Evolutionary conservation across 1,284 basidiomycete species (phyloP).

Genomic region (Chalciporus sp.): DNA sequence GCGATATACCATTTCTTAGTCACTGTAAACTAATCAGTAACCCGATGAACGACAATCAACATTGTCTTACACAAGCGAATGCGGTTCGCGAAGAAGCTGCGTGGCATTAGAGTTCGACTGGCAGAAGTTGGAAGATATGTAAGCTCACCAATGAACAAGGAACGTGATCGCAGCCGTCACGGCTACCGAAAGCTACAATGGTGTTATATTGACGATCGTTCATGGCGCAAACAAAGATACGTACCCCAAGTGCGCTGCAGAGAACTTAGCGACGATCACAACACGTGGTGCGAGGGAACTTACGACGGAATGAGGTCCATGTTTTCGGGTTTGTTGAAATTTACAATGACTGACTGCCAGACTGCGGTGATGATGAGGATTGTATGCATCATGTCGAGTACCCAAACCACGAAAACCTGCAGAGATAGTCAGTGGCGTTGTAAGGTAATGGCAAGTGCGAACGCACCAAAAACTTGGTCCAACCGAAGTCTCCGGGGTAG

Average conservation of each 20-base stretch:
- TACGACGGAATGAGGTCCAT: slow-evolving; percentile 36
- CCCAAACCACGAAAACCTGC: slow-evolving; percentile 34
- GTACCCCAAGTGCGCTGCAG: slow-evolving; percentile 29
- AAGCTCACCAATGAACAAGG: slow-evolving; percentile 34
- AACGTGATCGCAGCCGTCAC: slow-evolving; percentile 33
- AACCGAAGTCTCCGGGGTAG: slow-evolving; percentile 39
- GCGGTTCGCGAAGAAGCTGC: slow-evolving; percentile 36
- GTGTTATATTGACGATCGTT: background rate
- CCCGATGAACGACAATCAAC: background rate
- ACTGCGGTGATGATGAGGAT: slow-evolving; percentile 29
- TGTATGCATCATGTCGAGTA: slow-evolving; percentile 33
- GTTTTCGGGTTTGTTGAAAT: slow-evolving; percentile 25
- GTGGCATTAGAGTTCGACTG: background rate
- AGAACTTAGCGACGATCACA: background rate
- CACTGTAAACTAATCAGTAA: slow-evolving; percentile 22
- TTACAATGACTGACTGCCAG: slow-evolving; percentile 33
- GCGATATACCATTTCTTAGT: slow-evolving; percentile 37
- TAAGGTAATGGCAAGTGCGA: slow-evolving; percentile 9
- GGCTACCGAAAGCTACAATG: slow-evolving; percentile 32
- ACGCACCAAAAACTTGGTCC: slow-evolving; percentile 42
- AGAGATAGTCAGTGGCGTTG: slow-evolving; percentile 12
- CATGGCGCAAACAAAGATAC: background rate
- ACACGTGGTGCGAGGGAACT: background rate
- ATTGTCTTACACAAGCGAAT: slow-evolving; percentile 31
- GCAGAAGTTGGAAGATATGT: background rate